These are phyloP conservation scores for Candida koratica DNA, from an alignment of 805 yeast genomes.

Conservation along the genomic window DNA sequence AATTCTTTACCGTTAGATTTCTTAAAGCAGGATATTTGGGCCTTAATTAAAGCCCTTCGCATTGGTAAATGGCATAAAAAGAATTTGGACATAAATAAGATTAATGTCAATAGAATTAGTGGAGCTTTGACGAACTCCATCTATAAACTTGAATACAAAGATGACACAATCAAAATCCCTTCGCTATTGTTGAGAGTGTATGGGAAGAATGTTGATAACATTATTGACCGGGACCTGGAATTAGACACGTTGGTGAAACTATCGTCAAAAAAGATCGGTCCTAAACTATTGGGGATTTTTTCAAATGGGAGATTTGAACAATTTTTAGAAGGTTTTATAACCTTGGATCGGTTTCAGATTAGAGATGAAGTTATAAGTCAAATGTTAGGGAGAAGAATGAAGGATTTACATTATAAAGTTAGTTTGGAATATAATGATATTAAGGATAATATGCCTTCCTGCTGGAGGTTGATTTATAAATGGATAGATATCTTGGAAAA, in stretches of 20 bases:
- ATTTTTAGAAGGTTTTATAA: slow-evolving; percentile 75
- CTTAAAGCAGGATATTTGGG: slow-evolving; percentile 74
- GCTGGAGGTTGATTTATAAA: slow-evolving; percentile 65
- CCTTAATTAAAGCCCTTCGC: slow-evolving; percentile 56
- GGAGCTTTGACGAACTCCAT: slow-evolving; percentile 95
- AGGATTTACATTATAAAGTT: slow-evolving; percentile 83
- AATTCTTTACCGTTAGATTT: slow-evolving; percentile 78
- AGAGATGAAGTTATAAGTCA: slow-evolving; percentile 71
- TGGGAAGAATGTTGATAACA: slow-evolving; percentile 80
- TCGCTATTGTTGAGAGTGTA: slow-evolving; percentile 73
- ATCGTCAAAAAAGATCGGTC: slow-evolving; percentile 79
- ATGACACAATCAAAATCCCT: slow-evolving; percentile 44
- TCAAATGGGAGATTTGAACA: slow-evolving; percentile 93
- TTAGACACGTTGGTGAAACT: slow-evolving; percentile 67
- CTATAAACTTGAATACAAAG: slow-evolving; percentile 62
- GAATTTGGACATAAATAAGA: slow-evolving; percentile 32
- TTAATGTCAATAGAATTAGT: slow-evolving; percentile 64
- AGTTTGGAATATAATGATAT: slow-evolving; percentile 57
- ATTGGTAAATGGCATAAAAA: slow-evolving; percentile 79
- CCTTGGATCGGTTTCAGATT: slow-evolving; percentile 70
- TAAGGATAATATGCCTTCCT: slow-evolving; percentile 52
- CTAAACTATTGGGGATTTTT: slow-evolving; percentile 83
- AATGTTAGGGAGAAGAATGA: slow-evolving; percentile 93
- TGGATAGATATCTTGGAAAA: slow-evolving; percentile 55
- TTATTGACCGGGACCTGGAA: slow-evolving; percentile 84